These are phyloP conservation scores for Mycena capillaripes DNA, from an alignment of 768 basidiomycete species.

Conservation along the genomic window DNA sequence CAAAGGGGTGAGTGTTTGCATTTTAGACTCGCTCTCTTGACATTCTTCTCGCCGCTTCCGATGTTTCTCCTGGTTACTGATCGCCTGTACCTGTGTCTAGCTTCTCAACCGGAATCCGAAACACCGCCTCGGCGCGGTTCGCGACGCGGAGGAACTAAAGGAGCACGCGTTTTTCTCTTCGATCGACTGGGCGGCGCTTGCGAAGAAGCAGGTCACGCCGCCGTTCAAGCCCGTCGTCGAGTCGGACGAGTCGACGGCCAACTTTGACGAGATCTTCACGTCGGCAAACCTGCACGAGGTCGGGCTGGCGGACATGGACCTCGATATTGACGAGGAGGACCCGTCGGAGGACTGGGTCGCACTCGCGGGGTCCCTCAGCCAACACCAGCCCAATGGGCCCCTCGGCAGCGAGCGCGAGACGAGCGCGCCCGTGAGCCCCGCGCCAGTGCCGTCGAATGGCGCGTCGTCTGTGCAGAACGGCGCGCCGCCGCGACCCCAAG, in stretches of 20 bases:
- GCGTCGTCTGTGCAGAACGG: slow-evolving; percentile 31
- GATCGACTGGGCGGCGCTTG: slow-evolving; percentile 94
- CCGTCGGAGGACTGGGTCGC: slow-evolving; percentile 79
- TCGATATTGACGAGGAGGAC: slow-evolving; percentile 70
- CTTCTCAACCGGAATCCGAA: slow-evolving; percentile 99
- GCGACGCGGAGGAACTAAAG: slow-evolving; percentile 94
- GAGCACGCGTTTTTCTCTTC: slow-evolving; percentile 94
- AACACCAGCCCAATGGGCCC: slow-evolving; percentile 83
- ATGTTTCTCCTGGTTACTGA: slow-evolving; percentile 34
- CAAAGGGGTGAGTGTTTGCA: slow-evolving; percentile 81
- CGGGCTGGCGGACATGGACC: slow-evolving; percentile 66
- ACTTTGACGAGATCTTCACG: slow-evolving; percentile 99
- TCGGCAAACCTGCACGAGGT: slow-evolving; percentile 87
- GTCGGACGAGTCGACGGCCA: slow-evolving; percentile 97
- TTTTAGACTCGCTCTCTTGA: slow-evolving; percentile 27
- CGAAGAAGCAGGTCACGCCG: slow-evolving; percentile 90
- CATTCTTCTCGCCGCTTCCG: slow-evolving; percentile 29
- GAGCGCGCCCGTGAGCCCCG: slow-evolving; percentile 29
- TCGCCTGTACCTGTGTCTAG: slow-evolving; percentile 60
- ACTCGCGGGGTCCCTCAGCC: slow-evolving; percentile 44
- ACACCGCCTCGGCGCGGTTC: slow-evolving; percentile 91
- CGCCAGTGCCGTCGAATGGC: slow-evolving; percentile 28
- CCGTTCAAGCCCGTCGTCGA: slow-evolving; percentile 99
- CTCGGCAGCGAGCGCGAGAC: slow-evolving; percentile 68
- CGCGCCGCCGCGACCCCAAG: slow-evolving; percentile 44